Percentiles rank a stretch among this genome's conserved stretches.
phyloP scores from a whole-genome alignment of 1,284 basidiomycete genomes.

The Tilletia walkeri region DNA sequence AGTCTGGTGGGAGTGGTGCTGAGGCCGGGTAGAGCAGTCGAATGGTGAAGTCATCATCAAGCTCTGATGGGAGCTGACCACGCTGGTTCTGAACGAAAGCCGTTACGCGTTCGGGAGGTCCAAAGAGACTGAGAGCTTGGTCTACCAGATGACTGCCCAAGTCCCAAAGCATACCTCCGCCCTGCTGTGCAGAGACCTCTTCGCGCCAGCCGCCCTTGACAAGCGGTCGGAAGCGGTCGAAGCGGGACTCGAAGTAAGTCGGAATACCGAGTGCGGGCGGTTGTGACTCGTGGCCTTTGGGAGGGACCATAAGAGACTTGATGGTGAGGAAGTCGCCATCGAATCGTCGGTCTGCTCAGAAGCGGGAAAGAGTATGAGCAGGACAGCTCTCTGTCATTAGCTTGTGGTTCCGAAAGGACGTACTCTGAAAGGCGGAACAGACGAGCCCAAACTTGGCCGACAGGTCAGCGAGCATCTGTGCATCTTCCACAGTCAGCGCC shows the following conservation, averaged over 20 bases:
- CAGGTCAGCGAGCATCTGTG: slow-evolving; percentile 35
- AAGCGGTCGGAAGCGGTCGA: slow-evolving; percentile 50
- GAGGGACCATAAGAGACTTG: slow-evolving; percentile 36
- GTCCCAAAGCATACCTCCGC: slow-evolving; percentile 53
- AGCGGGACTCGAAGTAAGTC: slow-evolving; percentile 47
- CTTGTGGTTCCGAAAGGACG: slow-evolving; percentile 1
- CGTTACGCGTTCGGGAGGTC: slow-evolving; percentile 42
- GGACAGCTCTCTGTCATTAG: not conserved
- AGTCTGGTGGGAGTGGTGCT: slow-evolving; percentile 35
- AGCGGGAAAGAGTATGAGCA: not conserved
- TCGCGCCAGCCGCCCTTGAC: slow-evolving; percentile 54
- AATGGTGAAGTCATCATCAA: slow-evolving; percentile 53
- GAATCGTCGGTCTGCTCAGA: slow-evolving; percentile 38
- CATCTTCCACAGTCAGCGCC: slow-evolving; percentile 35
- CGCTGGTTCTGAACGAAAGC: slow-evolving; percentile 46
- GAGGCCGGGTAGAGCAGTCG: slow-evolving; percentile 41
- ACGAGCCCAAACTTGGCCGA: slow-evolving; percentile 40
- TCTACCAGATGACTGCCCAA: slow-evolving; percentile 51
- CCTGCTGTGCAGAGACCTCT: slow-evolving; percentile 36
- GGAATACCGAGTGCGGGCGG: slow-evolving; percentile 47
- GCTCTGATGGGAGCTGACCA: slow-evolving; percentile 34
- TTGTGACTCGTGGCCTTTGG: slow-evolving; percentile 24
- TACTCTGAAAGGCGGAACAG: slow-evolving; percentile 50
- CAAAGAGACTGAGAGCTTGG: slow-evolving; percentile 48
- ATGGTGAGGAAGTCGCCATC: slow-evolving; percentile 53